These are phyloP conservation scores for Steccherinum ochraceum DNA, from an alignment of 768 basidiomycete species.

Conservation along the genomic window DNA sequence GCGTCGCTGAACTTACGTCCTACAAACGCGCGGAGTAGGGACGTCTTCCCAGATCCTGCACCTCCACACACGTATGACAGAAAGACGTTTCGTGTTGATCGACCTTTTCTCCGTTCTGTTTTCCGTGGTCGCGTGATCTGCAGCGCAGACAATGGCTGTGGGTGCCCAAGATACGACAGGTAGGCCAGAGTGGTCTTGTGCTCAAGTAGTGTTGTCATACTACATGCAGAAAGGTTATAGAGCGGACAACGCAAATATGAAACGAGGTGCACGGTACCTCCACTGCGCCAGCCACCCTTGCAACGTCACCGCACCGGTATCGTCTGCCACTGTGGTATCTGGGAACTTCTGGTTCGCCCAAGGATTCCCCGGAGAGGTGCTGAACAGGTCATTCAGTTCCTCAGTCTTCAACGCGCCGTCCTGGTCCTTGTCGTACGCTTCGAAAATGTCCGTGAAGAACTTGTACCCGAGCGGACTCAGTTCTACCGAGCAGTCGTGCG, in stretches of 20 bases:
- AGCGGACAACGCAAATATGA: not conserved
- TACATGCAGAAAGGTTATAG: too few relatives aligned
- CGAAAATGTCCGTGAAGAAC: constrained; percentile 95
- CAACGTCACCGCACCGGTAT: constrained; percentile 85
- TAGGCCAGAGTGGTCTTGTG: constrained; percentile 89
- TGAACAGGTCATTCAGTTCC: constrained; percentile 86
- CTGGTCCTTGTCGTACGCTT: constrained; percentile 96
- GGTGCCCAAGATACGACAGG: constrained; percentile 92
- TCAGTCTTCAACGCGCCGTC: constrained; percentile 84
- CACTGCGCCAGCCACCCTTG: constrained; percentile 98
- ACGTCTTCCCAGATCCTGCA: constrained; percentile 93
- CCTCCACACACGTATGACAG: constrained; percentile 92
- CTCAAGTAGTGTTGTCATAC: constrained; percentile 97
- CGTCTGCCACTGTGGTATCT: constrained; percentile 82
- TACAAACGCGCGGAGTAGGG: constrained; percentile 76
- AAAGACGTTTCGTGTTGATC: constrained; percentile 87
- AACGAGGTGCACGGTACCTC: constrained; percentile 79
- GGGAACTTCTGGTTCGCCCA: constrained; percentile 91
- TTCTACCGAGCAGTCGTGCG: constrained; percentile 91
- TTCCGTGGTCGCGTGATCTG: constrained; percentile 82
- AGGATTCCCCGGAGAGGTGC: constrained; percentile 94
- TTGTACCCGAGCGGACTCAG: constrained; percentile 91
- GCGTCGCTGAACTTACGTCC: constrained; percentile 67
- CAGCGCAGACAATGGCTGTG: constrained; percentile 74
- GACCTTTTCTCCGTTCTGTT: constrained; percentile 79